Percentiles rank a stretch among this genome's conserved stretches.
These are phyloP conservation scores for Ramalina peruviana DNA, from an alignment of 495 filamentous ascomycete species.

Conservation along the genomic window DNA sequence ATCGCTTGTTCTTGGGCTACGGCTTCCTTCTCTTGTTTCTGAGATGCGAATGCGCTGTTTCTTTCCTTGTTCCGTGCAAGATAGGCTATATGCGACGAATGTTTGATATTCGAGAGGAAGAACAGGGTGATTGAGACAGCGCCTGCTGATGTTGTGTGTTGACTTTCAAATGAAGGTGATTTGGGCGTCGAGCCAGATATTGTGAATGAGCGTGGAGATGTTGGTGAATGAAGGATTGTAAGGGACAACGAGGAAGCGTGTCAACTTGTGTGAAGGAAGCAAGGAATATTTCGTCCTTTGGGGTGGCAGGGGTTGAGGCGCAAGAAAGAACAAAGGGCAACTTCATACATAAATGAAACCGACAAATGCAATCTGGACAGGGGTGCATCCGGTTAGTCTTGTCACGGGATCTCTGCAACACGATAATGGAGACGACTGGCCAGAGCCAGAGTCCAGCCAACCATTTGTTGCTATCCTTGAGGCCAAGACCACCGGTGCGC, in stretches of 20 bases:
- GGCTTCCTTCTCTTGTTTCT: background rate
- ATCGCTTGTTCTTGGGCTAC: background rate
- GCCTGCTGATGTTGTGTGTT: background rate
- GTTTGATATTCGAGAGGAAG: background rate
- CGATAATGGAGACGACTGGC: background rate
- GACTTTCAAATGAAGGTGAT: background rate
- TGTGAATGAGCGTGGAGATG: background rate
- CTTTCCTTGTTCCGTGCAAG: background rate
- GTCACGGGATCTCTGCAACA: no score
- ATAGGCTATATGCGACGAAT: background rate
- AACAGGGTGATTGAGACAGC: background rate
- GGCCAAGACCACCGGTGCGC: background rate
- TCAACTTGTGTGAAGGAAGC: background rate
- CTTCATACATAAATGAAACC: slow-evolving; percentile 6
- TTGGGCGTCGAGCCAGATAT: background rate
- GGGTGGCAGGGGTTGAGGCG: background rate
- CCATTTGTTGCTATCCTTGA: background rate
- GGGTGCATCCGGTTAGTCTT: background rate
- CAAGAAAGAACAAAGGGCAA: background rate
- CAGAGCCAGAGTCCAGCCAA: background rate
- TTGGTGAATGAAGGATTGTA: background rate
- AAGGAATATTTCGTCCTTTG: background rate
- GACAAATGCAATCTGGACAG: background rate
- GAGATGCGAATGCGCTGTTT: background rate
- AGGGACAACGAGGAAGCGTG: slow-evolving; percentile 1